Base-by-base conservation (phyloP, 345 rosid genomes). In the Gossypium arboreum region DNA sequence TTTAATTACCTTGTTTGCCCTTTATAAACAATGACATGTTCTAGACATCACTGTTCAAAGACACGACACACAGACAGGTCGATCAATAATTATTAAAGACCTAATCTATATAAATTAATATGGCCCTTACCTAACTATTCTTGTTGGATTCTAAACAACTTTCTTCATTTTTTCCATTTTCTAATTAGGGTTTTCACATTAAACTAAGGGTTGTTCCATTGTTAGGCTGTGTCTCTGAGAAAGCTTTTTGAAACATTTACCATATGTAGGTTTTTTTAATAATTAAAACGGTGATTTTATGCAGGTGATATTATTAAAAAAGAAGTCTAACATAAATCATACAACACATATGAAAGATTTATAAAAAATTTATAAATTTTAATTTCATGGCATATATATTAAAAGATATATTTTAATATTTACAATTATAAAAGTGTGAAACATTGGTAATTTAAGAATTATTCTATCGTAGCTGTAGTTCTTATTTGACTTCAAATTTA, bases 81-180 rank as follows among this genome's bases (percentile, higher is more conserved):
- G 22, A 16, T 64, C 73, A 13, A 45, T 44, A 24, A 45, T 64
- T 20, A 54, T 52, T 34, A 47, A 39, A 50, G 57, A 54, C 72
- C 76, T 20, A 27, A 70, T 71, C 25, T 60, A 12, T 50, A 22
- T 3, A 58, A 59, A 64, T 45, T 39, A 44, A 25, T 7, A 47
- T 75, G 70, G 56, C 9, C 73, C 73, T 48, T 68, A 63, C 76
- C 75, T 64, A 75, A 80, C 78, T 69, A 60, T 25, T 68, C 64
- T 29, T 72, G 43, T 18, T 39, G 72, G 41, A 18, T 68, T 60
- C 44, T 51, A 68, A 59, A 9, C 68, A 24, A 25, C 65, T 45
- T 48, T 70, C 39, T 39, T 52, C 9, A 12, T 50, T 15, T 34
- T 47, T 22, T 22, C 24, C 24, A 22, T 22, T n/a, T 50, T 15